A percentile compares a stretch with the other conserved stretches of the same genome.
Conservation (phyloP, 331 rosid species). For the Dryas integrifolia region DNA sequence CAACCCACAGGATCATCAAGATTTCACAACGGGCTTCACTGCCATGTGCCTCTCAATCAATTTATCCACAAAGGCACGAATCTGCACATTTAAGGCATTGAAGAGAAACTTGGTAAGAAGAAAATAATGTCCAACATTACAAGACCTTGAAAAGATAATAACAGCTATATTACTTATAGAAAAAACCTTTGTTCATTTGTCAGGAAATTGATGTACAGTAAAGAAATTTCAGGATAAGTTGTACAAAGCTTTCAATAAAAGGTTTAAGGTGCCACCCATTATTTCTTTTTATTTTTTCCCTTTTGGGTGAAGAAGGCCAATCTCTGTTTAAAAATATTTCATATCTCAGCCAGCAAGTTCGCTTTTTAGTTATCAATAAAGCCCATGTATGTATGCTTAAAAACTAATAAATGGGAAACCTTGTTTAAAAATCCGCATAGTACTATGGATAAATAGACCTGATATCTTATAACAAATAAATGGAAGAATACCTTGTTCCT, state of each 20-base stretch:
- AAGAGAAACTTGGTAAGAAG: conserved; percentile 21
- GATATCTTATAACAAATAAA: conserved; percentile 9
- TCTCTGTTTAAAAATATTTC: not conserved
- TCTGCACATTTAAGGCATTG: conserved; percentile 59
- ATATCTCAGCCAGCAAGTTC: conserved; percentile 21
- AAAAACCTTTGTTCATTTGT: not conserved
- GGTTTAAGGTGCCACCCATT: not conserved
- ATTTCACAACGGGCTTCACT: conserved; percentile 46
- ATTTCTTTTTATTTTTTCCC: not conserved
- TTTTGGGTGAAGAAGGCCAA: not conserved
- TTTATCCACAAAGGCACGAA: conserved; percentile 85
- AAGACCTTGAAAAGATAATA: conserved; percentile 16
- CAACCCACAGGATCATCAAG: conserved; percentile 38
- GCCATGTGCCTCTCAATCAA: conserved; percentile 87
- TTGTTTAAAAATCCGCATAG: conserved; percentile 5
- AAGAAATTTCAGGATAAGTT: not conserved
- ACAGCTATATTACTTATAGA: not conserved
- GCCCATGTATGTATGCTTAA: not conserved
- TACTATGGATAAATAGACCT: conserved; percentile 11
- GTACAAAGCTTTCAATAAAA: not conserved
- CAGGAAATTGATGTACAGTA: not conserved
- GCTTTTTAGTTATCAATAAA: not conserved
- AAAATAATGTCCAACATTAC: conserved; percentile 18
- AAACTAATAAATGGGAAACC: too few relatives aligned
- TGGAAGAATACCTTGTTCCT: conserved; percentile 73